Conservation (phyloP, 345 rosid species). For the Excoecaria agallocha region DNA sequence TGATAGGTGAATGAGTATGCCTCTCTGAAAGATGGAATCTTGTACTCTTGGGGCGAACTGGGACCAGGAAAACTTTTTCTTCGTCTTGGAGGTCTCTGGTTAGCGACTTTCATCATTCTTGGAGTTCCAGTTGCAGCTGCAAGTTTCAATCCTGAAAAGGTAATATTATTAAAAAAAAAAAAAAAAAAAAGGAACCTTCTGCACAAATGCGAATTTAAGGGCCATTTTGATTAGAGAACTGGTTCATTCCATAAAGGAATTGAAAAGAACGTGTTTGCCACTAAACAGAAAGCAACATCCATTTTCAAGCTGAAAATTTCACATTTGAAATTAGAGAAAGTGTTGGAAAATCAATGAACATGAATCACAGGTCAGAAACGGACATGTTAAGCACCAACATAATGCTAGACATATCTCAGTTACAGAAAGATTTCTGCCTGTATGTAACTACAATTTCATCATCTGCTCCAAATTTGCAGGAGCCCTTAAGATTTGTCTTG, state of each 20-base stretch:
- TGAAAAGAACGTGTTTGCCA: not conserved
- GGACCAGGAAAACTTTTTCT: slow-evolving; percentile 56
- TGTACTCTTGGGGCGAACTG: slow-evolving; percentile 93
- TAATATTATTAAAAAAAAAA: slow-evolving; percentile 25
- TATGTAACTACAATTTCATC: not conserved
- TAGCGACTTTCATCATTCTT: slow-evolving; percentile 68
- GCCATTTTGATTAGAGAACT: not conserved
- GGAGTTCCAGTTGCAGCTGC: slow-evolving; percentile 94
- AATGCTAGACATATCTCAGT: not conserved
- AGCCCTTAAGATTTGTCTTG: slow-evolving; percentile 72
- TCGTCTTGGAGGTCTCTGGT: slow-evolving; percentile 91
- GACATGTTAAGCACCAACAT: not conserved
- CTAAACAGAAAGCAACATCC: not conserved
- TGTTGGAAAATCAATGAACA: not conserved
- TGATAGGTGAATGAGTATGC: slow-evolving; percentile 88
- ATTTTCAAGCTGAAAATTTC: not conserved
- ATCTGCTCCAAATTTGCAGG: slow-evolving; percentile 47
- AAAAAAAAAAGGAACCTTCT: not conserved
- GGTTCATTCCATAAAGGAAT: not conserved
- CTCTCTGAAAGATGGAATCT: slow-evolving; percentile 66
- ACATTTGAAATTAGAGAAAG: not conserved
- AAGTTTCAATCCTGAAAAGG: slow-evolving; percentile 92
- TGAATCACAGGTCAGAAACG: not conserved
- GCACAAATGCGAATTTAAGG: not conserved
- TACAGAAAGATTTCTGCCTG: not conserved